These are phyloP conservation scores for Candida maris DNA, from an alignment of 805 yeast species.

Conservation along the genomic window DNA sequence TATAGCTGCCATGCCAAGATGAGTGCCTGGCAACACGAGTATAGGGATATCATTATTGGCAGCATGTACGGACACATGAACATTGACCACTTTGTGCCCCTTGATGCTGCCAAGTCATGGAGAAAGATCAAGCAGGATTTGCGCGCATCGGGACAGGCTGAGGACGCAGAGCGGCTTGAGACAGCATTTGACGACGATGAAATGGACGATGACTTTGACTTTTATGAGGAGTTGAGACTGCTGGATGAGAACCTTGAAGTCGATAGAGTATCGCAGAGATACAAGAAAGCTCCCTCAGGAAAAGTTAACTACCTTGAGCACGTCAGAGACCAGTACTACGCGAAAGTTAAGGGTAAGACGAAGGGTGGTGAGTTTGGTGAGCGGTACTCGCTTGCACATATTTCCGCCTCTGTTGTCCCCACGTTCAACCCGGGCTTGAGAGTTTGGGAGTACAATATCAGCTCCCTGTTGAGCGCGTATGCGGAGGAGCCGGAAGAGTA, in stretches of 20 bases:
- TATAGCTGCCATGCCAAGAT: constrained; percentile 69
- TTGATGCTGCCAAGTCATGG: constrained; percentile 69
- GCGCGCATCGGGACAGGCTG: constrained; percentile 14
- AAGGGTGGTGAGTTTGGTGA: constrained; percentile 46
- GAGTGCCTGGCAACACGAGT: constrained; percentile 79
- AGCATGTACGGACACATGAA: constrained; percentile 89
- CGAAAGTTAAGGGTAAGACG: constrained; percentile 42
- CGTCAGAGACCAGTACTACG: constrained; percentile 52
- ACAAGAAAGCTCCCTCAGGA: constrained; percentile 65
- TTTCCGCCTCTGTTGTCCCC: constrained; percentile 74
- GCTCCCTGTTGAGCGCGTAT: constrained; percentile 38
- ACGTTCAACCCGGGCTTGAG: constrained; percentile 81
- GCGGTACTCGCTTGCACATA: constrained; percentile 65
- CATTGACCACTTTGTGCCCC: constrained; percentile 77
- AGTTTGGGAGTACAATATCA: constrained; percentile 81
- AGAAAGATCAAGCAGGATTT: constrained; percentile 37
- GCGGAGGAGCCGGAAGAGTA: constrained; percentile 12
- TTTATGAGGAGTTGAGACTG: constrained; percentile 16
- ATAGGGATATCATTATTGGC: constrained; percentile 78
- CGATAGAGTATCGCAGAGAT: constrained; percentile 22
- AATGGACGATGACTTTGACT: constrained; percentile 16
- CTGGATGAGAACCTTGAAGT: constrained; percentile 24
- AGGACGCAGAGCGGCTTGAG: constrained; percentile 14
- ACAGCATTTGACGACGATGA: constrained; percentile 14
- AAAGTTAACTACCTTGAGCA: constrained; percentile 63